A percentile compares a stretch with the other conserved stretches of the same genome.
phyloP scores from a whole-genome alignment of 495 filamentous ascomycete genomes.

The Platismatia glauca region DNA sequence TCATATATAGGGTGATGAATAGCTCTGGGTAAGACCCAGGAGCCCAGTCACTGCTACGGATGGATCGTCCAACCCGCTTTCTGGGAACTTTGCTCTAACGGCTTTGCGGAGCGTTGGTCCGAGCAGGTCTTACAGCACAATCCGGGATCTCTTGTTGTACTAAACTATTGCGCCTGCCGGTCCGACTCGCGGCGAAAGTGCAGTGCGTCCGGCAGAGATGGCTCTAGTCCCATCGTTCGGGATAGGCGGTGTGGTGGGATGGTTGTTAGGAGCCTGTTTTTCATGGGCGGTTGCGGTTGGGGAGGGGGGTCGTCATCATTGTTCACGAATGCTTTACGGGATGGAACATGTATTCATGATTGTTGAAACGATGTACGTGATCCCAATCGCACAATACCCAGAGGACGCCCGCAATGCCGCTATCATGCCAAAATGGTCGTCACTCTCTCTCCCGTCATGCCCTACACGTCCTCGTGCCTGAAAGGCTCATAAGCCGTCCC shows the following conservation, averaged over 20 bases:
- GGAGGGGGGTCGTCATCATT: background rate
- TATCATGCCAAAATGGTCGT: background rate
- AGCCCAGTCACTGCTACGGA: no score
- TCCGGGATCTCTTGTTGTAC: background rate
- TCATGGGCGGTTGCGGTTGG: background rate
- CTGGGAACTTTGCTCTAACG: no score
- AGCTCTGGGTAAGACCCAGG: no score
- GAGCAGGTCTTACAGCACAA: no score
- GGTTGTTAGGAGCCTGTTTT: no score
- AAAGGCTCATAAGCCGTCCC: constrained; percentile 37
- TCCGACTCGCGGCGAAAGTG: background rate
- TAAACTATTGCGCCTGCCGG: background rate
- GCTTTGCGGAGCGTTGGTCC: background rate
- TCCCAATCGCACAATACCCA: background rate
- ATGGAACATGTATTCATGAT: no score
- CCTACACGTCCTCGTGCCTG: constrained; percentile 25
- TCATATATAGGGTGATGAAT: no score
- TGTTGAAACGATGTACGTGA: no score
- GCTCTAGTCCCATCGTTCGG: background rate
- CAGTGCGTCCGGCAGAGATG: background rate
- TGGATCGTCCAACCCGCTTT: no score
- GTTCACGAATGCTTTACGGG: background rate
- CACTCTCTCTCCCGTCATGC: background rate
- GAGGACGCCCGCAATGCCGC: constrained; percentile 13
- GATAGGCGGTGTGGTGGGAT: no score